phyloP scores from a whole-genome alignment of 768 basidiomycete genomes.

The Mycena sanguinolenta region DNA sequence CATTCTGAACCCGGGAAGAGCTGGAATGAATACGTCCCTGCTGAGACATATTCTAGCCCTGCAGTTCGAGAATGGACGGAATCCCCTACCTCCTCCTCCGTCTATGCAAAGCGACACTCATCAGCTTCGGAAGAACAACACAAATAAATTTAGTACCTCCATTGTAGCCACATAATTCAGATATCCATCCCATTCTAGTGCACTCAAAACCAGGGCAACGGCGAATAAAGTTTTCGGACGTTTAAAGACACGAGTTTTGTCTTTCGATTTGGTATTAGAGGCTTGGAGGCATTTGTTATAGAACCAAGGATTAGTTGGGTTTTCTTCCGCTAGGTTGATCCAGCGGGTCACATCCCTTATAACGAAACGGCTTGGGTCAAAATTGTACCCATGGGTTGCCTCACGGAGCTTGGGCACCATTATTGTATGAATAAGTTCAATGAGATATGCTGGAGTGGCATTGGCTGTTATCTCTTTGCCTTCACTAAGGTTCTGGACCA shows the following conservation, averaged over 20 bases:
- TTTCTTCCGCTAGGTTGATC: slow-evolving; percentile 8
- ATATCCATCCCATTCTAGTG: slow-evolving; percentile 7
- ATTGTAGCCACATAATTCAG: not conserved
- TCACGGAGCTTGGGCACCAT: not conserved
- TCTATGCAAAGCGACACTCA: too few species aligned
- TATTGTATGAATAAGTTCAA: not conserved
- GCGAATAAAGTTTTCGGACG: not conserved
- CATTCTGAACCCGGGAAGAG: not conserved
- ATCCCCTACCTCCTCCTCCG: too few species aligned
- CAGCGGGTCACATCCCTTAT: slow-evolving; percentile 9
- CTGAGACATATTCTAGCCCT: too few species aligned
- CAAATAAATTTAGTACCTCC: not conserved
- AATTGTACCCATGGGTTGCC: not conserved
- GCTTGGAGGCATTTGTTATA: not conserved
- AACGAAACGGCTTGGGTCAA: not conserved
- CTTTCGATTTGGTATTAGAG: not conserved
- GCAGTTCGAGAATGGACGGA: too few species aligned
- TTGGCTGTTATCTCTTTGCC: slow-evolving; percentile 12
- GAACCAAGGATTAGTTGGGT: not conserved
- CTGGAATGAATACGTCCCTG: too few species aligned
- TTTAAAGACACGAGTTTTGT: slow-evolving; percentile 9
- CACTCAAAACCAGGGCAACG: not conserved
- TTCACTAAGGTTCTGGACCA: slow-evolving; percentile 17
- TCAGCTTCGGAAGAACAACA: not conserved
- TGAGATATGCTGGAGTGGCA: not conserved